Base-by-base conservation (phyloP, 768 basidiomycete species). In the Podaxis sp. region DNA sequence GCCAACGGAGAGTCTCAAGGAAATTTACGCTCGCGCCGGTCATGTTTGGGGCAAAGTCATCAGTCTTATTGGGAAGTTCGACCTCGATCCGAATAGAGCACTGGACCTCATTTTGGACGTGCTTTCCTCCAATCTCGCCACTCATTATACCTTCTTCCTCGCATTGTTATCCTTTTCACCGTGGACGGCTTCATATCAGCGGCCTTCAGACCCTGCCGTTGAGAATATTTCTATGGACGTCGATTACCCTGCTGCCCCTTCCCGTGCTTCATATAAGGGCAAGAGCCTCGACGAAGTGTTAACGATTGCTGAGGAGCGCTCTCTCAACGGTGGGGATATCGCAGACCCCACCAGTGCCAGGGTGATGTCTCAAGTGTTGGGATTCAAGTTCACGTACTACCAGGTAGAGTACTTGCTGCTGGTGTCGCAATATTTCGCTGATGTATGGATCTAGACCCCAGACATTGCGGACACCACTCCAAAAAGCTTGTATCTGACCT, bases 351-450 rank as follows among this genome's bases (percentile, higher is more conserved):
- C 70, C 27, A 78, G 84, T 55, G 79, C 87, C 25, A 81, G 85
- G 55, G 89, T 93, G 22, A 76, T 93, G 60, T 89, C 93, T 13
- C 95, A 99, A 76, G 91, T 98, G 6, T 78, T 99, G 22, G 97
- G 97, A n/a, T 98, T 98, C 83, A 99, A 99, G 74, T 96, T 97
- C 69, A 82, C 84, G 8, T 88, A 89, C 72, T 96, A 96, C 74
- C 90, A 96, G 77, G 96, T 94, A 65, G 53, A 82, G 68, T 50
- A 29, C 85, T 55, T 56, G 75, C 59, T 19, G 1, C 29, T 15
- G 15, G 24, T 29, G 41, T 24, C 13, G 54, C 25, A 24, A 53
- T 17, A 22, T 43, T 43, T 49, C 19, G 61, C 50, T 58, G 43
- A 54, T 40, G 38, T 67, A 66, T 69, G 55, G 63, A 51, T 59